Evolutionary conservation across 768 basidiomycete genomes (phyloP).

Genomic region (Russula virescens): DNA sequence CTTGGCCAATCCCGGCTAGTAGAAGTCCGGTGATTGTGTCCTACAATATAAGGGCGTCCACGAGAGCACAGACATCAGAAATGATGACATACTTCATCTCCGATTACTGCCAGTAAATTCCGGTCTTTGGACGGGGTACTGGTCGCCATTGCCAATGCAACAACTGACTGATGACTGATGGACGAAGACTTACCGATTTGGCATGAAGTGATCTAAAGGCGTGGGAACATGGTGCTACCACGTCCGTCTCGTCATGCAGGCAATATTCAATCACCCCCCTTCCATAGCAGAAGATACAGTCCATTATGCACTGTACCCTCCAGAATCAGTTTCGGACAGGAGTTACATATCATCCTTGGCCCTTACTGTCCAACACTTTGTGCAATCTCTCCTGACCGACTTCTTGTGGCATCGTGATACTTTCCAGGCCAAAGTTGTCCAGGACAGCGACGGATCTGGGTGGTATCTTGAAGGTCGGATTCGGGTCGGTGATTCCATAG

Average conservation of each 20-base stretch:
- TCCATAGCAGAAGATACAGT: conserved; percentile 84
- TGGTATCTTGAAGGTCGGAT: conserved; percentile 75
- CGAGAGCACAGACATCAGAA: not conserved
- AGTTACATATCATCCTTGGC: conserved; percentile 59
- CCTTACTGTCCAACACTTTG: conserved; percentile 54
- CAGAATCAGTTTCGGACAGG: conserved; percentile 47
- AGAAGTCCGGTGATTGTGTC: conserved; percentile 96
- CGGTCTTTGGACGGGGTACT: conserved; percentile 67
- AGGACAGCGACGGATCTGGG: conserved; percentile 40
- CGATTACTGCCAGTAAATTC: conserved; percentile 89
- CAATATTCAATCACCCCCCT: conserved; percentile 65
- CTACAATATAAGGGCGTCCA: conserved; percentile 38
- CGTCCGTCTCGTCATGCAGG: conserved; percentile 8
- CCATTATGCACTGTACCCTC: conserved; percentile 67
- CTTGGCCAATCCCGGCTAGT: conserved; percentile 90
- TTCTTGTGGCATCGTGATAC: conserved; percentile 83
- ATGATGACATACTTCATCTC: conserved; percentile 72
- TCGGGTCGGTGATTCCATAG: conserved; percentile 93
- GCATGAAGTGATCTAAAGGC: not conserved
- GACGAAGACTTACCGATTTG: no score
- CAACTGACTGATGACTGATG: no score
- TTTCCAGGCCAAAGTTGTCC: conserved; percentile 68
- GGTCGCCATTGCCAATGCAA: conserved; percentile 39
- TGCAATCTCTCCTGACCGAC: conserved; percentile 48
- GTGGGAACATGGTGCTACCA: conserved; percentile 2